Evolutionary conservation across 495 filamentous ascomycete species (phyloP).

Genomic region (Neurospora tetrasperma): DNA sequence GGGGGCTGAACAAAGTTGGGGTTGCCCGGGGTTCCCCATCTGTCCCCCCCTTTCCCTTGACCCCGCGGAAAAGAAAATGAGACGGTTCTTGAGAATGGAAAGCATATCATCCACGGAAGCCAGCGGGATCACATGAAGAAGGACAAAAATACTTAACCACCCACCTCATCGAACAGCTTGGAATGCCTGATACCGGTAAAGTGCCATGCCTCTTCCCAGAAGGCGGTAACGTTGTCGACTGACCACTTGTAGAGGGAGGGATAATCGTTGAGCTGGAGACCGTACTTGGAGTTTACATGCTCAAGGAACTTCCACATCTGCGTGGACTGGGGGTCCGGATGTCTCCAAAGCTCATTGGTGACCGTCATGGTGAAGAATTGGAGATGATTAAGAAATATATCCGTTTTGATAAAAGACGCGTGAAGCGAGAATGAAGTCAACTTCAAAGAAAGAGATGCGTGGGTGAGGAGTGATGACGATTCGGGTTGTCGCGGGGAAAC

Average conservation of each 20-base stretch:
- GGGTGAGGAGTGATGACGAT: background rate
- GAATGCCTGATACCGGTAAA: slow-evolving; percentile 66
- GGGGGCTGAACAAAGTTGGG: background rate
- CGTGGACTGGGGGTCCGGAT: slow-evolving; percentile 54
- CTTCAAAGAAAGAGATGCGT: background rate
- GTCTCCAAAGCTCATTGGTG: slow-evolving; percentile 55
- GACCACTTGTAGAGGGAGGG: slow-evolving; percentile 74
- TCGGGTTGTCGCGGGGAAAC: background rate
- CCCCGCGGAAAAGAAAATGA: background rate
- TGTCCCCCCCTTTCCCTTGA: background rate
- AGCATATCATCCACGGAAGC: background rate
- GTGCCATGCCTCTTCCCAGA: slow-evolving; percentile 83
- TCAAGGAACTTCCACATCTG: slow-evolving; percentile 62
- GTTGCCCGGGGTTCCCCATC: background rate
- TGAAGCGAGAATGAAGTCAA: background rate
- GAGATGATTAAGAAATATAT: background rate
- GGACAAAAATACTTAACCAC: slow-evolving; percentile 7
- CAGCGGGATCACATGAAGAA: background rate
- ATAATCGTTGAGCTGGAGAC: slow-evolving; percentile 51
- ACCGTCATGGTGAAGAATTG: slow-evolving; percentile 18
- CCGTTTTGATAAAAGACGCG: background rate
- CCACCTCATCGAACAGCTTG: slow-evolving; percentile 49
- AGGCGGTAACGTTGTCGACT: slow-evolving; percentile 57
- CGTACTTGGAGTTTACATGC: slow-evolving; percentile 56
- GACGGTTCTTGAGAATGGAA: background rate